Base-by-base conservation (phyloP, 2,329 filamentous ascomycete species). In the Pseudodiploospora longispora region DNA sequence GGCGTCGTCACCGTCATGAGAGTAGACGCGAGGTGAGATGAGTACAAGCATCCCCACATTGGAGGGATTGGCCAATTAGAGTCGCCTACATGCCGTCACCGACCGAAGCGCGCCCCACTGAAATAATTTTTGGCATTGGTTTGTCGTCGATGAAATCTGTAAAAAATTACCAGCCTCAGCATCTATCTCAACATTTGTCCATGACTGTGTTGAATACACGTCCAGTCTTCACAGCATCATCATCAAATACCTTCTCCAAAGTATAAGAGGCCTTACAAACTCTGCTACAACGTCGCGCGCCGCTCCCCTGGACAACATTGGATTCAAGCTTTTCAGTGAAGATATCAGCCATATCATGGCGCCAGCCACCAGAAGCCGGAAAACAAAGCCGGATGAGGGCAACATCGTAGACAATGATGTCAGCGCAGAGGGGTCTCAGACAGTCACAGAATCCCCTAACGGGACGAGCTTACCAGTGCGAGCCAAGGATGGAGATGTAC, bases 391-490 rank as follows among this genome's bases (percentile, higher is more conserved):
- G 28, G 43, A 50, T 7, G 49, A 58, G 38, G 56, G 47, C 10
- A 40, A 46, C 4, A 36, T 48, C 19, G 47, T 44, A 6, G 47
- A 56, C 27, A 5, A 43, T 7, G 5, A 19, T 10, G 8, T 39
- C 6, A 10, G 43, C 6, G 34, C 38, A 19, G 19, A 19, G 4
- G 46, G 50, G 3, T 40, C 48, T 41, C 31, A 47, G 1, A 42
- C 47, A 27, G 40, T 50, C 34, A 46, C 55, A 5, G 46, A 52
- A 6, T 41, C 52, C 5, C 53, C 53, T 37, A 50, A 43, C 30
- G 52, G 53, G 40, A 53, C 54, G 44, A 63, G 63, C 36, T 55
- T 66, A 5, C 60, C 64, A 3, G 55, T 66, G 37, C 58, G 65
- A 31, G 55, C 57, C 47, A 66, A 60, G 47, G 59, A 56, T 12